Evolutionary conservation across 768 basidiomycete species (phyloP), one percentile per base, ranked within the genome.

Genomic region (Trametes coccinea): DNA sequence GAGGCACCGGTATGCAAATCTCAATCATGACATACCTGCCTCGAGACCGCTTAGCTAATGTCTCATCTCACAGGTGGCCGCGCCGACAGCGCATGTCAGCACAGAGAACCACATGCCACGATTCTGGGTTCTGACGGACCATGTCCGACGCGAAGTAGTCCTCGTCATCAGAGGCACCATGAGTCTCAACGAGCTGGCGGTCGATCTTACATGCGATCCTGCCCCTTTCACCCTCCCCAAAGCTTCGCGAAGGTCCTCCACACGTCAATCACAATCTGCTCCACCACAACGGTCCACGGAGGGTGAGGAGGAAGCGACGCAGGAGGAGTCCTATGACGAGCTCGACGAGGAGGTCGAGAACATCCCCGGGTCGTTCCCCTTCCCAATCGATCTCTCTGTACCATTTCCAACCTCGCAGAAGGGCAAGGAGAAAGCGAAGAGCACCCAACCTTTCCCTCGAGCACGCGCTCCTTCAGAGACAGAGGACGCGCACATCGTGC

Each of bases 41-140:
- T 22, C 22, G 22, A 22, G 1, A 22, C 22, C 22, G 22, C 22
- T 22, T 22, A 22, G 22, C 22, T 22, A 22, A 22, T 22, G 22
- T 22, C 22, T 22, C 22, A 22, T 22, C 10, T 39, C 27, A 27
- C 48, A 56, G 59, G 31, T 22, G 8, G 10, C 50, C 8, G 60
- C 66, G 27, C 58, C 66, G 14, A 67, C 67, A 2, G 87, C 87
- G 7, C 83, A 86, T 37, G 79, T 88, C 27, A 88, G 89, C 13
- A 76, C 80, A 49, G 86, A 88, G 65, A 81, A 84, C 62, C 79
- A 86, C 62, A 89, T 92, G 86, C 92, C 92, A 2, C 80, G 90
- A 39, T 93, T 88, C 71, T 93, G 92, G 91, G 87, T 93, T 3
- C 78, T 94, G 17, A 92, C 90, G 0, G 92, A 93, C 70, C 88